Percentiles rank a stretch among this genome's conserved stretches.
These are phyloP conservation scores for Agaricales sp. DNA, from an alignment of 1,284 basidiomycete species.

Conservation along the genomic window DNA sequence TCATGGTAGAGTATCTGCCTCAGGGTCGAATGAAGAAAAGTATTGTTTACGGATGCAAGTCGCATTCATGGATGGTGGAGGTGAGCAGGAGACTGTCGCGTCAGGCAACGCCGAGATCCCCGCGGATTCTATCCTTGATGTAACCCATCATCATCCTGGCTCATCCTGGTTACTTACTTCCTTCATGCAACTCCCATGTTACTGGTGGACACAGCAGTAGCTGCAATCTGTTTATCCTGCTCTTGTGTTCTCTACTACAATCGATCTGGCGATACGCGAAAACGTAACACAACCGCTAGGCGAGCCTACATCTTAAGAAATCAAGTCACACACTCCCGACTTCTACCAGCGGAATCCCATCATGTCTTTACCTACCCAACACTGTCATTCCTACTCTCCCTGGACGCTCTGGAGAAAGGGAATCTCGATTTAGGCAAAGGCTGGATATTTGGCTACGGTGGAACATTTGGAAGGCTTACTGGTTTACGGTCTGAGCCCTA, in stretches of 20 bases:
- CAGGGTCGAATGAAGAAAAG: neutral
- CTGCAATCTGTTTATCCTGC: neutral
- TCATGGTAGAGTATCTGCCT: conserved; percentile 37
- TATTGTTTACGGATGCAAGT: neutral
- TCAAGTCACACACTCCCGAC: conserved; percentile 45
- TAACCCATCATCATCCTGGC: too few relatives aligned
- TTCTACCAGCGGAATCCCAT: conserved; percentile 38
- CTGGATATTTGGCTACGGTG: conserved; percentile 42
- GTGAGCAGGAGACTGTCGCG: conserved; percentile 1
- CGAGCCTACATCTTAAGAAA: conserved; percentile 41
- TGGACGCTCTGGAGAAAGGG: conserved; percentile 44
- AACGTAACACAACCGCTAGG: too few relatives aligned
- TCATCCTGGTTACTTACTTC: too few relatives aligned
- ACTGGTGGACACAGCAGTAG: neutral
- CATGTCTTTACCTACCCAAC: conserved; percentile 62
- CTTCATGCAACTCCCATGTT: neutral
- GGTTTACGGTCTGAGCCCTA: conserved; percentile 40
- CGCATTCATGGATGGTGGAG: neutral
- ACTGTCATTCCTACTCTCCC: conserved; percentile 47
- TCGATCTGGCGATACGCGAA: neutral
- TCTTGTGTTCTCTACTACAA: neutral
- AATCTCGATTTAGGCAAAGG: conserved; percentile 39
- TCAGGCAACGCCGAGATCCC: too few relatives aligned
- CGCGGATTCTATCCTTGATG: too few relatives aligned
- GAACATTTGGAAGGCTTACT: conserved; percentile 30